Evolutionary conservation across 345 rosid genomes (phyloP), one percentile per base, ranked within the genome.

Genomic region (Trapa incisa): DNA sequence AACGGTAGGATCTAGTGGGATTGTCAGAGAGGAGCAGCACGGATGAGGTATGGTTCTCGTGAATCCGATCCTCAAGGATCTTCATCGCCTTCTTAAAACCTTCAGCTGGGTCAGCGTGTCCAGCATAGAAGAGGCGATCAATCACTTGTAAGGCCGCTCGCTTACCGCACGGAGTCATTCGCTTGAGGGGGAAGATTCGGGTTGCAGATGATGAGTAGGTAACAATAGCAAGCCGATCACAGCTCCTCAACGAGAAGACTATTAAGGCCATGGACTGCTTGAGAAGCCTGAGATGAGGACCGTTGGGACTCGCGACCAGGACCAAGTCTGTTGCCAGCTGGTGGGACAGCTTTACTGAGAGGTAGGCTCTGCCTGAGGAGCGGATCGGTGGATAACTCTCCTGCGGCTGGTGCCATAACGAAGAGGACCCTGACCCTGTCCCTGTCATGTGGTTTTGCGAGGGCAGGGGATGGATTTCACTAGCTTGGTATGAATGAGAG

Each of bases 131-230:
- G 64, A 91, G 92, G 29, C 91, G 87, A 66, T 91, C 92, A 33
- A 91, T 86, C 38, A 91, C 96, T 74, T 84, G 89, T 45, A 91
- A 65, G 42, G 96, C 97, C 0, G 83, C 77, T 32, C 88, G 80
- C 74, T 86, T 91, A 6, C 97, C 97, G 22, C 76, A 81, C 58
- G 89, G 81, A 61, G 96, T 86, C 97, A 91, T 91, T 58, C 97
- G 84, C 77, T 85, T 85, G 57, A 86, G 82, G 13, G 97, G 87
- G 67, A 88, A 90, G 68, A 86, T 87, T 9, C 95, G 88, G 54
- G 89, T 80, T 12, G 92, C 90, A 36, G 89, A 82, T 47, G 95
- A 86, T 65, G 89, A 85, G 79, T 85, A 82, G 29, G 95, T 86
- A 38, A 91, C 97, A 37, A 91, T 82, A 66, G 97, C 79, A 68